Percentiles rank a stretch among this genome's conserved stretches.
Evolutionary conservation across 768 basidiomycete species (phyloP).

Genomic region (Amanita jacksonii): DNA sequence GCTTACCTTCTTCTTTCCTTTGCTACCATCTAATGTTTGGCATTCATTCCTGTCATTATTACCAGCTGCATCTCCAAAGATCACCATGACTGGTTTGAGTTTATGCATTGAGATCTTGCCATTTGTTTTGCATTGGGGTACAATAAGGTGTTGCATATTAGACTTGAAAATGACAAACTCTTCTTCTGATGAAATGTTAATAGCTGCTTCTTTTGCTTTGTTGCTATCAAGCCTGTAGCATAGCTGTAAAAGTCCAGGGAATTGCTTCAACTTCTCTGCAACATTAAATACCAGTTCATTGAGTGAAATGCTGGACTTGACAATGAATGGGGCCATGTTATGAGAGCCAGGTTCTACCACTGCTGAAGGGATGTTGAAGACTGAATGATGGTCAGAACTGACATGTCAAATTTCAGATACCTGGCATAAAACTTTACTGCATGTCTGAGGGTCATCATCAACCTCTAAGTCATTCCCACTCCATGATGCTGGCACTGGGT

Average conservation of each 20-base stretch:
- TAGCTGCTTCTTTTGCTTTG: conserved; percentile 3
- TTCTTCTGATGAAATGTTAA: conserved; percentile 6
- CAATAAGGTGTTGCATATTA: conserved; percentile 1
- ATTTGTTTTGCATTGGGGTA: conserved; percentile 3
- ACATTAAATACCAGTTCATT: not conserved
- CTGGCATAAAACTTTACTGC: too few relatives aligned
- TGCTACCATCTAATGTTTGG: not conserved
- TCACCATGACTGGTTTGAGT: conserved; percentile 2
- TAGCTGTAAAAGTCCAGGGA: conserved; percentile 1
- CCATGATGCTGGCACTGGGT: too few relatives aligned
- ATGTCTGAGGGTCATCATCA: too few relatives aligned
- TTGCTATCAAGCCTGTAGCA: conserved; percentile 7
- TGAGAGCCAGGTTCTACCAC: too few relatives aligned
- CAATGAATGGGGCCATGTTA: too few relatives aligned
- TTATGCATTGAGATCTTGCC: conserved; percentile 5
- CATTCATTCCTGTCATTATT: not conserved
- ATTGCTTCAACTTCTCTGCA: conserved; percentile 6
- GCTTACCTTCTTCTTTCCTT: not conserved
- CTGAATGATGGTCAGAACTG: too few relatives aligned
- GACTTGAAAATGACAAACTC: conserved; percentile 5
- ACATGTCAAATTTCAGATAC: too few relatives aligned
- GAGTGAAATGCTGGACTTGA: not conserved
- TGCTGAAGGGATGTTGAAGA: too few relatives aligned
- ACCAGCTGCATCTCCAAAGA: conserved; percentile 7
- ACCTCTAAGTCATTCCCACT: too few relatives aligned